Base-by-base conservation (phyloP, 768 basidiomycete species). In the Rhizopogon vinicolor region DNA sequence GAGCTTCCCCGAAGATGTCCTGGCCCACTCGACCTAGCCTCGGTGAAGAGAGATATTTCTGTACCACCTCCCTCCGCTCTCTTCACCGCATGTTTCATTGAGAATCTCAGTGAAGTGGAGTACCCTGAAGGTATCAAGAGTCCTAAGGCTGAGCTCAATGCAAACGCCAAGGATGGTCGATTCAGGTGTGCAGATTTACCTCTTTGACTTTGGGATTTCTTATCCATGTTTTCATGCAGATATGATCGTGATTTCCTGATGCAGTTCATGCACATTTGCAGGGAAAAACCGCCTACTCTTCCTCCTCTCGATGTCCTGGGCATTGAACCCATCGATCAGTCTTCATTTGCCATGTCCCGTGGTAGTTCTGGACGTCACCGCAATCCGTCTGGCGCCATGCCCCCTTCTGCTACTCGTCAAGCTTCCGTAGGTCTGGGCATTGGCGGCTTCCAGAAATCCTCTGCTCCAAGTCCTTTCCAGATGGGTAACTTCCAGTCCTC, bases 221-320 rank as follows among this genome's bases (percentile, higher is more conserved):
- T 5, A 50, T 48, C 5, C 33, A 40, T 43, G 44, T 55, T n/a
- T 22, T 53, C 22, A 48, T 37, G 22, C 58, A 93, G 96, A 65
- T 99, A 99, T 68, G 93, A 98, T 69, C 93, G 95, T 37, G 93
- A 95, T 18, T 99, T 99, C 84, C 81, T 99, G 25, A 73, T 99
- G 56, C 96, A 99, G 68, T 99, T 99, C 76, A 94, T 97, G 91
- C 73, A 75, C 22, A 74, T 96, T 57, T 99, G 97, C 79, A 91
- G 85, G 70, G 96, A 98, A 75, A 95, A 94, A 72, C 96, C 97
- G 3, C 93, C 91, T 52, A 79, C 82, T 53, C 85, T 98, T 28
- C 93, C 93, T 41, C 84, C 92, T 57, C 81, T 98, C 53, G 93
- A 93, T 60, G 87, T 88, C 9, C 87, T 98, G 63, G 96, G 96